phyloP scores from a whole-genome alignment of 1,139 yeast genomes.

The Geotrichum europaeum region DNA sequence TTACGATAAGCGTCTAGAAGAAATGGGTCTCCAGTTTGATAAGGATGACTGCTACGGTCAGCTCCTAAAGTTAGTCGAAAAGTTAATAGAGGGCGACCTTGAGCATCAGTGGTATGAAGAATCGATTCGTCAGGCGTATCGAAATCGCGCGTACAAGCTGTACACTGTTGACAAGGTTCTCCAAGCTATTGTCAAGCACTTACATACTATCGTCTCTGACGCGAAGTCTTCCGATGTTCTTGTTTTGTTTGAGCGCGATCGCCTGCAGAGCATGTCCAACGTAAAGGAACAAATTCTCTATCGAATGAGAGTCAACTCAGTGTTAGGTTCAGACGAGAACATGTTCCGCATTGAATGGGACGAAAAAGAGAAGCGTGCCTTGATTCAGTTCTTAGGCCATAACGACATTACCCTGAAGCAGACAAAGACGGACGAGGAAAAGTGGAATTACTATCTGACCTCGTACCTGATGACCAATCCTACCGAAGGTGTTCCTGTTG shows the following conservation, averaged over 20 bases:
- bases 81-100: constrained; percentile 79
- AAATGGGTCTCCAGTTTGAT: constrained; percentile 66
- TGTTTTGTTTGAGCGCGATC: constrained; percentile 74
- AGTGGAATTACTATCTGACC: constrained; percentile 89
- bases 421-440: constrained; percentile 66
- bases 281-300: constrained; percentile 86
- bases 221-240: constrained; percentile 77
- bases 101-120: constrained; percentile 97
- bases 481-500: constrained; percentile 93
- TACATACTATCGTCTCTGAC: constrained; percentile 75
- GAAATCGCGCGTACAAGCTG: constrained; percentile 85
- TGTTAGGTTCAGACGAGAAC: constrained; percentile 80
- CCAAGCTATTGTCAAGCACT: constrained; percentile 83
- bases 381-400: constrained; percentile 76
- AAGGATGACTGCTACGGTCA: constrained; percentile 75
- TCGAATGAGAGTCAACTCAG: constrained; percentile 78
- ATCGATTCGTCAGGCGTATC: constrained; percentile 87
- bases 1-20: constrained; percentile 73
- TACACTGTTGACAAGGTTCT: constrained; percentile 92
- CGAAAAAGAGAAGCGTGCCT: constrained; percentile 47
- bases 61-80: constrained; percentile 63
- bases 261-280: constrained; percentile 48
- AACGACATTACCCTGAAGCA: constrained; percentile 85
- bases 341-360: constrained; percentile 82
- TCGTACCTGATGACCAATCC: constrained; percentile 93